Conservation (phyloP, 371 early-diverging fungal species). For the Mucor circinelloides region DNA sequence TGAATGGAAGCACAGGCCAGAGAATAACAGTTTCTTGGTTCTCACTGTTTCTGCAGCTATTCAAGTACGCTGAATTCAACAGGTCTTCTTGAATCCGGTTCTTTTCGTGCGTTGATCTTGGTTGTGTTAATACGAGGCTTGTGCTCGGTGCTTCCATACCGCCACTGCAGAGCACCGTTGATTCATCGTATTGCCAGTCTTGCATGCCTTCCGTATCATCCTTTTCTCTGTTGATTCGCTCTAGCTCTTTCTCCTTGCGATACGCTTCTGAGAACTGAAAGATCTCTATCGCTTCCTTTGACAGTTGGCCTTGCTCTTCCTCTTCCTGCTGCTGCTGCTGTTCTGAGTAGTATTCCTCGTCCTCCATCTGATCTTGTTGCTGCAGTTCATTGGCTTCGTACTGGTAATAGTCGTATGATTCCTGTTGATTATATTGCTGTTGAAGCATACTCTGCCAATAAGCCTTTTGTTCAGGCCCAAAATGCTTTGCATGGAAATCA, state of each 20-base stretch:
- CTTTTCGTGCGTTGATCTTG: not conserved
- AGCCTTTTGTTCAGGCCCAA: constrained; percentile 23
- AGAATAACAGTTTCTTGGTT: constrained; percentile 22
- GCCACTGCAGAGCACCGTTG: constrained; percentile 22
- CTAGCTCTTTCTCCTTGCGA: constrained; percentile 29
- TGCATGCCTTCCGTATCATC: constrained; percentile 25
- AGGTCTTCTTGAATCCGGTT: constrained; percentile 29
- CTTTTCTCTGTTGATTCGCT: constrained; percentile 5
- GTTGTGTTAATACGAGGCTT: constrained; percentile 21
- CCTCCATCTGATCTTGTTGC: not conserved
- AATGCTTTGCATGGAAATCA: constrained; percentile 29
- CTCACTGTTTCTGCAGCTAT: constrained; percentile 16
- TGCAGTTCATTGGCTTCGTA: not conserved
- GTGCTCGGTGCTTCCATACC: constrained; percentile 37
- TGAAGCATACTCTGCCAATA: constrained; percentile 18
- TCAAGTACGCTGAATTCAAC: constrained; percentile 31
- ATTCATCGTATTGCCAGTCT: constrained; percentile 30
- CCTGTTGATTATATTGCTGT: not conserved
- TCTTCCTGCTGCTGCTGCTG: constrained; percentile 1
- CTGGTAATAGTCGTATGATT: constrained; percentile 3
- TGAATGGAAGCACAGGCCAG: constrained; percentile 44
- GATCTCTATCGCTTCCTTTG: constrained; percentile 43
- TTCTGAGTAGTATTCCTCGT: not conserved
- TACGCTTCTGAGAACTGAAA: constrained; percentile 47
- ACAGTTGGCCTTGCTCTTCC: constrained; percentile 4